Evolutionary conservation across 805 yeast species (phyloP).

Genomic region (Metschnikowia continentalis): DNA sequence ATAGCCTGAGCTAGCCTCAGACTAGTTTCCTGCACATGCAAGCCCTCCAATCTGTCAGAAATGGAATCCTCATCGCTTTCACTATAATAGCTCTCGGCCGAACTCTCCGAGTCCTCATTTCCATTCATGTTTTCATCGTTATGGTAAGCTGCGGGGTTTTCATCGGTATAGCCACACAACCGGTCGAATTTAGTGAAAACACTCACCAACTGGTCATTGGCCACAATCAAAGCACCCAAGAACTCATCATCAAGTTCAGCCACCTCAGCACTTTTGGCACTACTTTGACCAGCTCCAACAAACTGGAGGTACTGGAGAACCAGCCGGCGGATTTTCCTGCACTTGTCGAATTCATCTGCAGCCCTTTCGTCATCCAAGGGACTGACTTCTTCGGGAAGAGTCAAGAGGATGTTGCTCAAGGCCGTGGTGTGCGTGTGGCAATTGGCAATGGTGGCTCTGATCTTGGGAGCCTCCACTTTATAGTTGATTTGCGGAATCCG

Average conservation of each 20-base stretch:
- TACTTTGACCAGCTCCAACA: conserved; percentile 52
- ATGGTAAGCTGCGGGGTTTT: conserved; percentile 5
- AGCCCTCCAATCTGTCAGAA: conserved; percentile 7
- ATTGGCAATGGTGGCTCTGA: conserved; percentile 64
- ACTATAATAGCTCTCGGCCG: conserved; percentile 39
- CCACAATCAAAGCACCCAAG: conserved; percentile 80
- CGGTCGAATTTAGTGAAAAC: conserved; percentile 69
- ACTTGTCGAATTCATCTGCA: conserved; percentile 65
- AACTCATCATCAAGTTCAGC: conserved; percentile 63
- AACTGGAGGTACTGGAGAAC: conserved; percentile 78
- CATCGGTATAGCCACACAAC: conserved; percentile 37
- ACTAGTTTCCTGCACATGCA: conserved; percentile 14
- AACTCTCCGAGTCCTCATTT: conserved; percentile 1
- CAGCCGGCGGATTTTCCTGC: conserved; percentile 70
- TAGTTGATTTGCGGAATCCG: conserved; percentile 67
- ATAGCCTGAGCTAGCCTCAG: conserved; percentile 10
- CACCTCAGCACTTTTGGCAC: conserved; percentile 24
- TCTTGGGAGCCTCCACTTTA: conserved; percentile 67
- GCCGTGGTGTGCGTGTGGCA: conserved; percentile 72
- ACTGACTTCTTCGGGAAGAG: conserved; percentile 43
- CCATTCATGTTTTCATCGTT: not conserved
- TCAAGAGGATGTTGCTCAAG: conserved; percentile 47
- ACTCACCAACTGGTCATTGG: conserved; percentile 83
- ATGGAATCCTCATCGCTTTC: conserved; percentile 25
- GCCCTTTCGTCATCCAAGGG: conserved; percentile 64